phyloP scores from a whole-genome alignment of 306 rosid species.

The Fragaria ananassa region DNA sequence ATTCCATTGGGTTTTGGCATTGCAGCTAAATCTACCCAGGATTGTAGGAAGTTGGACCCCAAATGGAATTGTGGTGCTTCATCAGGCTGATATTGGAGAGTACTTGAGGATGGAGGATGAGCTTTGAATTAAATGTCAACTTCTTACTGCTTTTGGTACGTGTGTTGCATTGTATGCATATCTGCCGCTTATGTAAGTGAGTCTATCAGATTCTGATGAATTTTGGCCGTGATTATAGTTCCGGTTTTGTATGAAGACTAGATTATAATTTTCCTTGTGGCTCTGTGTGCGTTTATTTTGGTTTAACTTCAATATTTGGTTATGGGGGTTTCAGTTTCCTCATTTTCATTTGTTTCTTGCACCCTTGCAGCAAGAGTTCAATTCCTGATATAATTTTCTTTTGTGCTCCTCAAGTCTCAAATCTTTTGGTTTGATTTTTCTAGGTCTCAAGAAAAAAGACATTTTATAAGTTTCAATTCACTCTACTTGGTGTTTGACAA shows the following conservation, averaged over 20 bases:
- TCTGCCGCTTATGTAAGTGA: not conserved
- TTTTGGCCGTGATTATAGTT: not conserved
- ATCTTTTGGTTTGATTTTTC: too few species aligned
- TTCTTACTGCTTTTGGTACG: not conserved
- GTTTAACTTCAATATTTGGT: not conserved
- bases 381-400: not conserved
- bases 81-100: slow-evolving; percentile 88
- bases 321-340: not conserved
- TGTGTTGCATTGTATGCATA: not conserved
- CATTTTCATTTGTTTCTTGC: not conserved
- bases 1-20: slow-evolving; percentile 85
- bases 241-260: not conserved
- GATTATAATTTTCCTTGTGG: not conserved
- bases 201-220: not conserved
- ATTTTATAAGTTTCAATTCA: too few species aligned
- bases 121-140: slow-evolving; percentile 40
- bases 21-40: slow-evolving; percentile 85
- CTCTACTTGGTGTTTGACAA: not conserved
- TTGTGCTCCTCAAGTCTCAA: too few species aligned
- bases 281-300: not conserved
- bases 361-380: not conserved
- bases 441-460: too few species aligned
- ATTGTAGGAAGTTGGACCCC: slow-evolving; percentile 91
- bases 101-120: slow-evolving; percentile 94
- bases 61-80: slow-evolving; percentile 83